phyloP scores from a whole-genome alignment of 73 alveolate genomes.

The Paramecium primaurelia region DNA sequence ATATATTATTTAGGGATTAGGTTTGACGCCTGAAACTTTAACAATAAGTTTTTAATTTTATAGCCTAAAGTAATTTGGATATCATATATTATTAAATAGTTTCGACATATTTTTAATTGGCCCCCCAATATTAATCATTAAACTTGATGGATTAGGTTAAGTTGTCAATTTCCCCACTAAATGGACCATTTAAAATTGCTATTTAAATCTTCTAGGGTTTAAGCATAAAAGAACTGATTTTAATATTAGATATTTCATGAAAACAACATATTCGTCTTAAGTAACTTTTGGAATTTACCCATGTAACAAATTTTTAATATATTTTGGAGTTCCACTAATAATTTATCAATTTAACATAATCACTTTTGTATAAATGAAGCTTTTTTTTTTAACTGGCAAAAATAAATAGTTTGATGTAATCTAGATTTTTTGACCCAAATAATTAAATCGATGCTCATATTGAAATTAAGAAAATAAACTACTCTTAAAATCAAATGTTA shows the following conservation, averaged over 20 bases:
- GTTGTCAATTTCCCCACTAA: neutral
- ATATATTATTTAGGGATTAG: neutral
- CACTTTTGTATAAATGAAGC: neutral
- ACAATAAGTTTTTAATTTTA: neutral
- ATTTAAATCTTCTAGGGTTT: neutral
- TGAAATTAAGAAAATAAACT: neutral
- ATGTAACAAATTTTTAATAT: neutral
- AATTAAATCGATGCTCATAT: neutral
- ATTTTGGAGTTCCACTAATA: neutral
- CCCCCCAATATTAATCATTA: neutral
- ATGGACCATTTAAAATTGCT: neutral
- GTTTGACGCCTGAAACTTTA: neutral
- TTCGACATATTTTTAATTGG: neutral
- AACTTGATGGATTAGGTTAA: neutral
- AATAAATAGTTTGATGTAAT: neutral
- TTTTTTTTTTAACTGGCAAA: neutral
- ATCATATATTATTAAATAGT: neutral
- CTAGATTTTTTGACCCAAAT: neutral
- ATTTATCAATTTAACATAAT: neutral
- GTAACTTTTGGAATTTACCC: neutral
- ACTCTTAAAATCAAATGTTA: neutral
- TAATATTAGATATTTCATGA: neutral
- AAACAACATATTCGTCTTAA: neutral
- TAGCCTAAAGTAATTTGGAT: neutral
- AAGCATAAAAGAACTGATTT: neutral